Conservation (phyloP, 2,329 filamentous ascomycete genomes). For the Onygenales sp. region DNA sequence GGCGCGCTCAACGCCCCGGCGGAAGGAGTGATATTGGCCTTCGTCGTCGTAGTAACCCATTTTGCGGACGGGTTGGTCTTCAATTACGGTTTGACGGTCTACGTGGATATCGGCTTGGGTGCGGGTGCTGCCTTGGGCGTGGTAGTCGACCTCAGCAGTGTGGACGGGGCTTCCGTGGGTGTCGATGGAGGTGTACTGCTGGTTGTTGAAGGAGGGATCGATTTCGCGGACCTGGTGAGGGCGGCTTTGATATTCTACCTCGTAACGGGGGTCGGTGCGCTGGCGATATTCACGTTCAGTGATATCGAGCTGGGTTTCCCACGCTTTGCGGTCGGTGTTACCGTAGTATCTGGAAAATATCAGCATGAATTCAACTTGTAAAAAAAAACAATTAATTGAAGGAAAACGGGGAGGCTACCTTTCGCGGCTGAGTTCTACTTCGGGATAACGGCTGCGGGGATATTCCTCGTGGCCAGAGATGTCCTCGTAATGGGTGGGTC, state of each 20-base stretch:
- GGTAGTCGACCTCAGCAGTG: slow-evolving; percentile 16
- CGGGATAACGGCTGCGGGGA: slow-evolving; percentile 31
- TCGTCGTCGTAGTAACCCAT: slow-evolving; percentile 78
- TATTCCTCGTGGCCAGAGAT: slow-evolving; percentile 26
- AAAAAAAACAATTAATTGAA: slow-evolving; percentile 11
- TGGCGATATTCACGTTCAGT: slow-evolving; percentile 57
- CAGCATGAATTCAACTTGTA: no score
- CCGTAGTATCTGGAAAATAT: slow-evolving; percentile 11
- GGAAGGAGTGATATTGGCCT: slow-evolving; percentile 65
- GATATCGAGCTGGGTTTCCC: slow-evolving; percentile 42
- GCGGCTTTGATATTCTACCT: slow-evolving; percentile 34
- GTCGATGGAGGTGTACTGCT: slow-evolving; percentile 12
- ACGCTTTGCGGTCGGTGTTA: slow-evolving; percentile 29
- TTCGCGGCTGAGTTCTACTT: slow-evolving; percentile 43
- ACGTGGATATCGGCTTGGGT: slow-evolving; percentile 40
- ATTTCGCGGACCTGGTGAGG: slow-evolving; percentile 21
- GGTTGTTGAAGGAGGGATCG: slow-evolving; percentile 18
- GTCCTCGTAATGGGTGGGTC: slow-evolving; percentile 21
- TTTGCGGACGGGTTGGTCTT: slow-evolving; percentile 45
- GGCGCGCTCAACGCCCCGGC: slow-evolving; percentile 58
- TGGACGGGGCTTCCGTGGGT: slow-evolving; percentile 6
- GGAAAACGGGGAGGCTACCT: slow-evolving; percentile 31
- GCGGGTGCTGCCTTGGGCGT: slow-evolving; percentile 2
- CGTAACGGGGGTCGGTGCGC: slow-evolving; percentile 46
- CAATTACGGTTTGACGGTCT: slow-evolving; percentile 42